phyloP scores from a whole-genome alignment of 768 basidiomycete species.

The Trametes villosa region DNA sequence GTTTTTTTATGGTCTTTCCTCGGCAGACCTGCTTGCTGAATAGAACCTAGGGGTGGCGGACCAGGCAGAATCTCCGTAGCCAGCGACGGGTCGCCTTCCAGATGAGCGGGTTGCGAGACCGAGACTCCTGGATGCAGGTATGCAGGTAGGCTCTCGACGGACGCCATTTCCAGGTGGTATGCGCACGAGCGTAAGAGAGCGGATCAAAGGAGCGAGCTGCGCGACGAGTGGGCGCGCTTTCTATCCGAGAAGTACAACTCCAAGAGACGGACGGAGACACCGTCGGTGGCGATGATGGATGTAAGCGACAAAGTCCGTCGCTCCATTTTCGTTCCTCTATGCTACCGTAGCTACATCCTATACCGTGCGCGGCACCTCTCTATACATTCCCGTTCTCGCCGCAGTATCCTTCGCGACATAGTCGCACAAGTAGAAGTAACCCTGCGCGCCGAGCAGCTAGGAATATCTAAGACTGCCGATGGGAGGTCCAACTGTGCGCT shows the following conservation, averaged over 20 bases:
- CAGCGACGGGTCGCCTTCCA: constrained; percentile 79
- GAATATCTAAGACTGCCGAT: no score
- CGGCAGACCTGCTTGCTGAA: constrained; percentile 59
- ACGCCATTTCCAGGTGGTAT: constrained; percentile 56
- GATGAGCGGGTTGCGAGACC: constrained; percentile 76
- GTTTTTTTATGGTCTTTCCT: constrained; percentile 86
- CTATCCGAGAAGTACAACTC: constrained; percentile 11
- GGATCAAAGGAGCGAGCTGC: constrained; percentile 2
- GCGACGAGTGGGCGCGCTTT: neutral
- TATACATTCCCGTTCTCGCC: neutral
- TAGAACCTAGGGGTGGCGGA: constrained; percentile 74
- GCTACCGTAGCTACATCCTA: constrained; percentile 3
- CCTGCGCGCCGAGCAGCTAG: no score
- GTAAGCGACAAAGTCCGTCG: constrained; percentile 16
- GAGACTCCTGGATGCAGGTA: constrained; percentile 76
- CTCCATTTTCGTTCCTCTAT: neutral
- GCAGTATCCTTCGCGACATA: neutral
- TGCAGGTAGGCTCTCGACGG: constrained; percentile 70
- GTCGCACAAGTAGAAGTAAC: neutral
- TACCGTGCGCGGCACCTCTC: neutral
- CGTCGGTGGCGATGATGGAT: constrained; percentile 23
- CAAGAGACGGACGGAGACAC: constrained; percentile 10
- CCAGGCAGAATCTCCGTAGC: constrained; percentile 92
- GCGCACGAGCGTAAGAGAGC: neutral
- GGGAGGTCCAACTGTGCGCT: no score